A percentile compares a stretch with the other conserved stretches of the same genome.
phyloP scores from a whole-genome alignment of 2,329 filamentous ascomycete genomes.

The Ascochyta pisi region DNA sequence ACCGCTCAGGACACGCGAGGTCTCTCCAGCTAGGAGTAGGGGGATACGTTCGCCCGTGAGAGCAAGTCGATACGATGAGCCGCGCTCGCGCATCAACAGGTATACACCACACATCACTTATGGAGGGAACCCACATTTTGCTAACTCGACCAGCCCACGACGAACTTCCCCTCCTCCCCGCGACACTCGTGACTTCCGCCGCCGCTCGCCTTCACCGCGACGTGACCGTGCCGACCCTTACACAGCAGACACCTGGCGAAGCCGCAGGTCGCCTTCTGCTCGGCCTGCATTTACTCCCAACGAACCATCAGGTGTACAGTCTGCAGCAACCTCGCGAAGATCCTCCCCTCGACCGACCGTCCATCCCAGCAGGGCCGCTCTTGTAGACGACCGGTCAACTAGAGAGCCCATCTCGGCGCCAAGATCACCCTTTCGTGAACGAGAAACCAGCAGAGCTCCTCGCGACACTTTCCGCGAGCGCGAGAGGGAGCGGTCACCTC shows the following conservation, averaged over 20 bases:
- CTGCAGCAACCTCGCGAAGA: conserved; percentile 64
- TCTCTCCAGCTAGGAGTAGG: conserved; percentile 56
- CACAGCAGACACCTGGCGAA: conserved; percentile 59
- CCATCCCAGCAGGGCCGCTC: conserved; percentile 60
- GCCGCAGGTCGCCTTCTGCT: conserved; percentile 59
- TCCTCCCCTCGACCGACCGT: conserved; percentile 63
- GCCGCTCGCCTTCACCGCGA: conserved; percentile 62
- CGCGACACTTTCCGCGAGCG: conserved; percentile 31
- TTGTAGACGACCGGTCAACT: conserved; percentile 38
- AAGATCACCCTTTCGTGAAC: conserved; percentile 45
- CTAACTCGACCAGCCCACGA: conserved; percentile 35
- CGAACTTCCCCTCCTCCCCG: conserved; percentile 54
- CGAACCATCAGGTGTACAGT: conserved; percentile 61
- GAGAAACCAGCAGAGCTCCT: conserved; percentile 33
- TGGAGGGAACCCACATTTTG: neutral
- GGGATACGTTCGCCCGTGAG: conserved; percentile 54
- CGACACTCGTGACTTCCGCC: conserved; percentile 57
- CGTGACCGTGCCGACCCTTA: conserved; percentile 58
- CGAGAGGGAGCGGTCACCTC: conserved; percentile 43
- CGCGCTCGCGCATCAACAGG: conserved; percentile 50
- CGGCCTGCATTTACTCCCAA: conserved; percentile 50
- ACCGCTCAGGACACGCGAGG: conserved; percentile 53
- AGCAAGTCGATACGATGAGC: conserved; percentile 54
- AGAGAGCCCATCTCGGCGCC: conserved; percentile 44
- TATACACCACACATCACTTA: conserved; percentile 14